A percentile compares a stretch with the other conserved stretches of the same genome.
These are phyloP conservation scores for Toxicodendron radicans DNA, from an alignment of 345 rosid species.

Conservation along the genomic window DNA sequence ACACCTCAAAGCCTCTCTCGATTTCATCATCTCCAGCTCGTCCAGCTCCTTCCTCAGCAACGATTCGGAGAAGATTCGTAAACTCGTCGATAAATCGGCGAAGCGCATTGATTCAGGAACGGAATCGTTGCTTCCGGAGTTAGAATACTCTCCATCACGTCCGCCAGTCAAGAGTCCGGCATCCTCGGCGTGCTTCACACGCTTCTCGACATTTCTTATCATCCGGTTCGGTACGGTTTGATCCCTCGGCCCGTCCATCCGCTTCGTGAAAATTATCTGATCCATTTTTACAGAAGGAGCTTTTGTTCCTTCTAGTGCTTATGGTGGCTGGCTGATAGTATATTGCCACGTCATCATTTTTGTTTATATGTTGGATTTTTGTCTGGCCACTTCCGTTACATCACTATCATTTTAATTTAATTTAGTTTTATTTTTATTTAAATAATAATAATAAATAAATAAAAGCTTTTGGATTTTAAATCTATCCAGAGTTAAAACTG, in stretches of 20 bases:
- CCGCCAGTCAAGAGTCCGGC: too few species aligned
- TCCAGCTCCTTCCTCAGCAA: slow-evolving; percentile 43
- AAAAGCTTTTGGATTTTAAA: too few species aligned
- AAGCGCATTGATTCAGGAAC: slow-evolving; percentile 13
- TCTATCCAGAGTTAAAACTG: too few species aligned
- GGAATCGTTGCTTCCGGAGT: slow-evolving; percentile 18
- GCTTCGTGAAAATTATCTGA: not conserved
- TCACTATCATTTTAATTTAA: not conserved
- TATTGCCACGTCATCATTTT: slow-evolving; percentile 7
- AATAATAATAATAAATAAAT: too few species aligned
- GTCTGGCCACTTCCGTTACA: too few species aligned
- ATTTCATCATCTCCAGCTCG: slow-evolving; percentile 63
- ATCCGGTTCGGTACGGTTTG: slow-evolving; percentile 2
- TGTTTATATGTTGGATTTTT: not conserved
- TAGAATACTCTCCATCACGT: slow-evolving; percentile 17
- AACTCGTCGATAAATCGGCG: slow-evolving; percentile 30
- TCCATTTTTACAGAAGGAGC: not conserved
- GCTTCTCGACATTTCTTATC: slow-evolving; percentile 3
- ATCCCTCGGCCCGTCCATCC: slow-evolving; percentile 16
- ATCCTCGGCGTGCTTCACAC: slow-evolving; percentile 22
- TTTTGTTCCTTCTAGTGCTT: not conserved
- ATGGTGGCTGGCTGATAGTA: not conserved
- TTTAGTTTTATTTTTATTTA: too few species aligned
- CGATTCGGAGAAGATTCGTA: slow-evolving; percentile 50
- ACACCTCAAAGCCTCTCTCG: slow-evolving; percentile 49